Evolutionary conservation across 2,329 filamentous ascomycete genomes (phyloP).

Genomic region (Anthostomella pinea): DNA sequence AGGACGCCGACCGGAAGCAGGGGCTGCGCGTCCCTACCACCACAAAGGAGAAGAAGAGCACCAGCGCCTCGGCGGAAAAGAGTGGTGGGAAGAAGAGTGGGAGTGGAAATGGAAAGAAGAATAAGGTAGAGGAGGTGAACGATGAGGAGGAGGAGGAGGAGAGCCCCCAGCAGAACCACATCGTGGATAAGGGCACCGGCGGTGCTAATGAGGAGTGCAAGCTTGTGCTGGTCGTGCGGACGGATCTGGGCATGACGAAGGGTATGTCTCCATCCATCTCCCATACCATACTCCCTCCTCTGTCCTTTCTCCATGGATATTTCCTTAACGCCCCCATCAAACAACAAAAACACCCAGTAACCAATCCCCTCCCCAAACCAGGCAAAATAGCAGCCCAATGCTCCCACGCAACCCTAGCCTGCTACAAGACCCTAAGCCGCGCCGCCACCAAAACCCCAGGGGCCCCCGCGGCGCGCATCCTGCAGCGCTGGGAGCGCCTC

Average conservation of each 20-base stretch:
- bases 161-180: constrained; percentile 31
- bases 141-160: constrained; percentile 37
- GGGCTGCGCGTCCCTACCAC: constrained; percentile 43
- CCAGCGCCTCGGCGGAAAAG: too few species aligned
- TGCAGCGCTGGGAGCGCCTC: constrained; percentile 78
- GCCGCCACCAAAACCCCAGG: constrained; percentile 49
- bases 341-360: constrained; percentile 7
- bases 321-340: too few species aligned
- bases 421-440: constrained; percentile 79
- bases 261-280: constrained; percentile 52
- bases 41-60: not conserved
- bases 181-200: constrained; percentile 21
- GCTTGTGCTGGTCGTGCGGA: constrained; percentile 85
- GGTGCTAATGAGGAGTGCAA: constrained; percentile 90
- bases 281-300: constrained; percentile 1
- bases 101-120: constrained; percentile 11
- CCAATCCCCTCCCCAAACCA: constrained; percentile 36
- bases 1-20: constrained; percentile 57
- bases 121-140: constrained; percentile 22
- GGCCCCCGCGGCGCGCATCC: constrained; percentile 57
- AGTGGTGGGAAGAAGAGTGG: constrained; percentile 14
- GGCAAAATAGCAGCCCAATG: constrained; percentile 97
- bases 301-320: not conserved
- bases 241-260: constrained; percentile 96
- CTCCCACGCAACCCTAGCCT: constrained; percentile 92